These are phyloP conservation scores for Pseudoturritis turrita DNA, from an alignment of 345 rosid genomes.

Conservation along the genomic window DNA sequence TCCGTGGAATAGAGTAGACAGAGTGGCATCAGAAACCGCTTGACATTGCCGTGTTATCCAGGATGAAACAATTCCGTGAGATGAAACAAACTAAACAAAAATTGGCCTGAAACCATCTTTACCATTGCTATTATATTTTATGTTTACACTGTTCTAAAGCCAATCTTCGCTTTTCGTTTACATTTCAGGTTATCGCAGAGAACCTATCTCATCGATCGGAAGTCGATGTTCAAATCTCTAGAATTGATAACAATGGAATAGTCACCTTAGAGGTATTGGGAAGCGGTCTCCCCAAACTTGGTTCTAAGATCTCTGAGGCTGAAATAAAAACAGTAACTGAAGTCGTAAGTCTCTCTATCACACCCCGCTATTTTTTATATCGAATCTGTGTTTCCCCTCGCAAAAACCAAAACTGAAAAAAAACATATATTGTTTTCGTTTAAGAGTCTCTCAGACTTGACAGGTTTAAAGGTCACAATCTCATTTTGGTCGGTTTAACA, in stretches of 20 bases:
- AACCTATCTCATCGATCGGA: constrained; percentile 88
- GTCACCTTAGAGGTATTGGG: constrained; percentile 83
- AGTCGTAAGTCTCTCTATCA: constrained; percentile 70
- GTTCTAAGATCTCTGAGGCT: constrained; percentile 80
- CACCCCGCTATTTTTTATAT: not conserved
- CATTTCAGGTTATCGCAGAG: constrained; percentile 84
- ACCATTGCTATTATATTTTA: not conserved
- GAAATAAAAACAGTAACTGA: constrained; percentile 91
- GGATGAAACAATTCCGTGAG: constrained; percentile 98
- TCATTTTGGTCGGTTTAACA: not conserved
- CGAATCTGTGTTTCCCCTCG: not conserved
- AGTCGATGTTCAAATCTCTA: constrained; percentile 93
- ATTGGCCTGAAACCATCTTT: constrained; percentile 42
- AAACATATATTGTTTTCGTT: not conserved
- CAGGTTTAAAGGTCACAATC: not conserved
- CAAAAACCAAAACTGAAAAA: not conserved
- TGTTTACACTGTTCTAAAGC: not conserved
- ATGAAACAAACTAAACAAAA: constrained; percentile 99
- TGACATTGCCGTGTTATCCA: constrained; percentile 83
- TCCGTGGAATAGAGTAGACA: constrained; percentile 89
- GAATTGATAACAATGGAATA: constrained; percentile 91
- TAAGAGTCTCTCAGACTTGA: not conserved
- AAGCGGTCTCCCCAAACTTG: constrained; percentile 88
- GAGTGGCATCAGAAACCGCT: constrained; percentile 96
- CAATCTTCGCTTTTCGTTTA: not conserved